Percentiles rank a stretch among this genome's conserved stretches.
Conservation (phyloP, 106 monocot species). For the Phalaenopsis aphrodite region DNA sequence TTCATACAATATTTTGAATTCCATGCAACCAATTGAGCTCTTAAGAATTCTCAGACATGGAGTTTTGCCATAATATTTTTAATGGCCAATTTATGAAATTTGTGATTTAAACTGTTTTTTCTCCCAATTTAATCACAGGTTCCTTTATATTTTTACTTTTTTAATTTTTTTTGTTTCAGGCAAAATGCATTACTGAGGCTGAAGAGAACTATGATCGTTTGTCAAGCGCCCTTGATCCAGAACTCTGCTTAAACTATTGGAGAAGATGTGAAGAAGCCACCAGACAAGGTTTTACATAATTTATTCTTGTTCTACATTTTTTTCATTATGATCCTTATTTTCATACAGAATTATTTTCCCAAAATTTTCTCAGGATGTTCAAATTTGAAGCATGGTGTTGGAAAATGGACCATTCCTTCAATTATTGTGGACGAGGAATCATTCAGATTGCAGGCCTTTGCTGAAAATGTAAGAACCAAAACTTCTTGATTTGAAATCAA, state of each 20-base stretch:
- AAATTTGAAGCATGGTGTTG: slow-evolving; percentile 40
- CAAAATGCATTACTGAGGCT: slow-evolving; percentile 68
- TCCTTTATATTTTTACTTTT: no score
- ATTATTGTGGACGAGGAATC: slow-evolving; percentile 68
- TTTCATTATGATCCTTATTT: neutral
- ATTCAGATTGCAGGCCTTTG: slow-evolving; percentile 29
- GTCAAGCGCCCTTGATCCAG: slow-evolving; percentile 44
- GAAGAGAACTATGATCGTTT: slow-evolving; percentile 58
- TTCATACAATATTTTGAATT: no score
- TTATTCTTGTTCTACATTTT: neutral
- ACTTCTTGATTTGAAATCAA: slow-evolving; percentile 2
- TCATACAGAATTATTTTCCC: neutral
- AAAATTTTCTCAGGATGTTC: slow-evolving; percentile 35
- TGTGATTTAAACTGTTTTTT: no score
- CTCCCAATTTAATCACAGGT: no score
- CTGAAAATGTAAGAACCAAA: neutral
- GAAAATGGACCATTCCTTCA: slow-evolving; percentile 77
- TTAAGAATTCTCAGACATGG: no score
- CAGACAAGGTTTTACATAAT: slow-evolving; percentile 41
- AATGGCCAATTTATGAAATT: no score
- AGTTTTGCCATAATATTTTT: no score
- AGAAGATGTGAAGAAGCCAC: slow-evolving; percentile 90
- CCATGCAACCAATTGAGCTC: no score
- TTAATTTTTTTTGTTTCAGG: slow-evolving; percentile 19
- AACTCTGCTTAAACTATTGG: slow-evolving; percentile 39